phyloP scores from a whole-genome alignment of 106 monocot genomes.

The Posidonia australis region DNA sequence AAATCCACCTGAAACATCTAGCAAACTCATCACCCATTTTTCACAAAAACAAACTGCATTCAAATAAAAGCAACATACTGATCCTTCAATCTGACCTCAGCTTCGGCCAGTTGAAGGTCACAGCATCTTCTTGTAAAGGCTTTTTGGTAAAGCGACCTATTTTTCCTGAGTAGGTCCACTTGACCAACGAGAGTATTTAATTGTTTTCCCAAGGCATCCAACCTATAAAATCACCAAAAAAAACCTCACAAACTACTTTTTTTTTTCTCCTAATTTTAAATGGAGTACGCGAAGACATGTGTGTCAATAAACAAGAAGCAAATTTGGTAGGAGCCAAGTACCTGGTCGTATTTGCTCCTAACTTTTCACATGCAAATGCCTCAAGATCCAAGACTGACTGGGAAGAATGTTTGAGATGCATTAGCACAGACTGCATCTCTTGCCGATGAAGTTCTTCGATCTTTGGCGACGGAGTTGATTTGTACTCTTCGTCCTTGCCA shows the following conservation, averaged over 20 bases:
- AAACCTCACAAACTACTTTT: background rate
- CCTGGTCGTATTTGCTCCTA: slow-evolving; percentile 31
- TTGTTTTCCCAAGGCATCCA: slow-evolving; percentile 26
- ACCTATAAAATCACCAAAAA: slow-evolving; percentile 24
- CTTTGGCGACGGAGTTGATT: background rate
- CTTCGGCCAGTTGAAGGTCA: slow-evolving; percentile 68
- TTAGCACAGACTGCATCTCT: slow-evolving; percentile 9
- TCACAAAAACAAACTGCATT: background rate
- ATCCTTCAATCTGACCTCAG: slow-evolving; percentile 35
- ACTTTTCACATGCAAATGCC: slow-evolving; percentile 16
- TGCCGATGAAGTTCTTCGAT: background rate
- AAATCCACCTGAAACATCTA: slow-evolving; percentile 60
- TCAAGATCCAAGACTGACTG: slow-evolving; percentile 29
- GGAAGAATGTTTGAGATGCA: slow-evolving; percentile 16
- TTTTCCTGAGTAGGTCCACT: slow-evolving; percentile 27
- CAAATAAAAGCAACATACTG: background rate
- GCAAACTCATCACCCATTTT: background rate
- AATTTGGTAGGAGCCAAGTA: slow-evolving; percentile 15
- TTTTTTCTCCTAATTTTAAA: too few relatives aligned
- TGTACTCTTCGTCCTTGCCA: background rate
- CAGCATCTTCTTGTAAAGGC: slow-evolving; percentile 59
- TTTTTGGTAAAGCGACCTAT: slow-evolving; percentile 33
- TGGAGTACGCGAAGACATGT: too few relatives aligned
- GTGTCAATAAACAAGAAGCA: too few relatives aligned
- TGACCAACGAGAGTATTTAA: slow-evolving; percentile 22